Conservation (phyloP, 2,329 filamentous ascomycete species). For the Penicillium decumbens region DNA sequence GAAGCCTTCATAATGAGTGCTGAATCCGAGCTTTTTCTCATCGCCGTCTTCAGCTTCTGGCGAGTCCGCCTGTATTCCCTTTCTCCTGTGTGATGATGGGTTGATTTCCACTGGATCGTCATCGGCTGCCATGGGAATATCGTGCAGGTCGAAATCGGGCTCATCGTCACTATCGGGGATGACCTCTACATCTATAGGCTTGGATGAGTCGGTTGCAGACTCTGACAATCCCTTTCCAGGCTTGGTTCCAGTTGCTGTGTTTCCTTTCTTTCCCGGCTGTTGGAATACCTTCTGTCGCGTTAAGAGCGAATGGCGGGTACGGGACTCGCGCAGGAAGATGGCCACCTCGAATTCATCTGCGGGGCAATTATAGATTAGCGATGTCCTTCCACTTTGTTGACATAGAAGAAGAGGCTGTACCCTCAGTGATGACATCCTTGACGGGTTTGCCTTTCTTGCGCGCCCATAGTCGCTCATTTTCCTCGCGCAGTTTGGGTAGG, state of each 20-base stretch:
- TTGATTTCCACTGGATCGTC: slow-evolving; percentile 14
- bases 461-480: slow-evolving; percentile 57
- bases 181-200: slow-evolving; percentile 37
- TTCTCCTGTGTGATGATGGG: neutral
- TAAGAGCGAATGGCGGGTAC: slow-evolving; percentile 77
- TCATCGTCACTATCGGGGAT: slow-evolving; percentile 61
- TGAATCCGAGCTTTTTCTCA: slow-evolving; percentile 86
- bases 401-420: slow-evolving; percentile 47
- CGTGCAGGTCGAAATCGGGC: slow-evolving; percentile 44
- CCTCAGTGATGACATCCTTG: slow-evolving; percentile 80
- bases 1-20: slow-evolving; percentile 90
- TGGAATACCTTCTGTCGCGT: slow-evolving; percentile 77
- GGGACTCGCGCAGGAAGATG: slow-evolving; percentile 84
- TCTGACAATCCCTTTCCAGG: slow-evolving; percentile 26
- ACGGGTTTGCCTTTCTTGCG: slow-evolving; percentile 75
- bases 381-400: slow-evolving; percentile 62
- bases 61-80: neutral
- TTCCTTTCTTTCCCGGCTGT: slow-evolving; percentile 38
- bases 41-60: slow-evolving; percentile 42
- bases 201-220: neutral
- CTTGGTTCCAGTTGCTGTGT: neutral
- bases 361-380: neutral
- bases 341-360: slow-evolving; percentile 92
- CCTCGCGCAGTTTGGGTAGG: slow-evolving; percentile 84
- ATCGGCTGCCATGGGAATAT: slow-evolving; percentile 54